Evolutionary conservation across 2,329 filamentous ascomycete genomes (phyloP).

Genomic region (Colletotrichum navitas): DNA sequence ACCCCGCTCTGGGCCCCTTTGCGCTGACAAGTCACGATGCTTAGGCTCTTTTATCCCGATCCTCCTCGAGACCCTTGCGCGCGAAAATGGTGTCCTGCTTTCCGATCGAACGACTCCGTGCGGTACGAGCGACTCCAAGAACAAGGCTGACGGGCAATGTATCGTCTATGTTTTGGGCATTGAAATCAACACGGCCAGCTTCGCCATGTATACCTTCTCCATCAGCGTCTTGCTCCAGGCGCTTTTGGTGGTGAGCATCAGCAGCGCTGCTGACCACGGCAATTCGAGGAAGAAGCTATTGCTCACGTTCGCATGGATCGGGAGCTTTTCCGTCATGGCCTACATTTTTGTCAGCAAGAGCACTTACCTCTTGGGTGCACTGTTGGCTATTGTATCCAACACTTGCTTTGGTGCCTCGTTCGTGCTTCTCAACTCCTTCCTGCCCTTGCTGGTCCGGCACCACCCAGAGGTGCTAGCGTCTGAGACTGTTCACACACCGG

Average conservation of each 20-base stretch:
- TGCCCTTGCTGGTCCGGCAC: slow-evolving; percentile 90
- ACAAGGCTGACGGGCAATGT: slow-evolving; percentile 73
- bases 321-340: slow-evolving; percentile 86
- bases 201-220: slow-evolving; percentile 99
- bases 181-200: slow-evolving; percentile 95
- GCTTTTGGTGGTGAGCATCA: slow-evolving; percentile 94
- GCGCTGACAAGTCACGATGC: slow-evolving; percentile 26
- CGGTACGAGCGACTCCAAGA: slow-evolving; percentile 70
- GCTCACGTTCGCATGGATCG: slow-evolving; percentile 84
- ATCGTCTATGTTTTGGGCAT: slow-evolving; percentile 84
- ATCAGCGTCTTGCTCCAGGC: slow-evolving; percentile 91
- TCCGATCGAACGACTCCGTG: slow-evolving; percentile 83
- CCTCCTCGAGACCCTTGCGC: slow-evolving; percentile 90
- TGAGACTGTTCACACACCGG: slow-evolving; percentile 48
- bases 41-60: slow-evolving; percentile 95
- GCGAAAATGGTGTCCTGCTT: slow-evolving; percentile 90
- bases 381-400: slow-evolving; percentile 91
- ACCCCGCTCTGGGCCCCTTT: slow-evolving; percentile 11
- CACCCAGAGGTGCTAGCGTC: slow-evolving; percentile 69
- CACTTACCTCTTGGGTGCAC: slow-evolving; percentile 82
- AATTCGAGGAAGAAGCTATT: slow-evolving; percentile 90
- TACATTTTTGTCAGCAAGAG: slow-evolving; percentile 84
- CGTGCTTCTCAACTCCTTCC: slow-evolving; percentile 93
- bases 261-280: slow-evolving; percentile 94
- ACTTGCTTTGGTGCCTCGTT: slow-evolving; percentile 96